phyloP scores from a whole-genome alignment of 2,329 filamentous ascomycete species.

The Raffaelea albimanens region DNA sequence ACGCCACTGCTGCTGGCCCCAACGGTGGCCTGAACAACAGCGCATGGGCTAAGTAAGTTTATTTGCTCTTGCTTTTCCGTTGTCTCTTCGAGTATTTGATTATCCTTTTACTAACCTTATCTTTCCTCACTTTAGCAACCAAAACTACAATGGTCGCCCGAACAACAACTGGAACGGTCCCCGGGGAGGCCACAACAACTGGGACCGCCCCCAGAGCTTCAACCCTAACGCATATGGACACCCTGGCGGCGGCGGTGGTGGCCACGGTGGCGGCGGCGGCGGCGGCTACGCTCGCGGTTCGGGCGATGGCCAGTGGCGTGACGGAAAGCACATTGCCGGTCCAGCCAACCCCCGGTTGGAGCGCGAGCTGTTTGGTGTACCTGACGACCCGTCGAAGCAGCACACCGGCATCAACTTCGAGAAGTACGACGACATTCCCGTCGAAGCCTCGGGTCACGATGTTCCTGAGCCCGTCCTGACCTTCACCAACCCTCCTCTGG shows the following conservation, averaged over 20 bases:
- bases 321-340: conserved; percentile 91
- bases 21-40: conserved; percentile 50
- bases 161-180: conserved; percentile 15
- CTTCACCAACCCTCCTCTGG: conserved; percentile 91
- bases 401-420: conserved; percentile 99
- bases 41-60: conserved; percentile 53
- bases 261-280: conserved; percentile 38
- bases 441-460: conserved; percentile 89
- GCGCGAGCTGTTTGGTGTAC: conserved; percentile 86
- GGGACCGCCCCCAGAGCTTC: conserved; percentile 32
- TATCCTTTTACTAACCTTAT: conserved; percentile 6
- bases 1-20: too few relatives aligned
- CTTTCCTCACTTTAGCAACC: conserved; percentile 28
- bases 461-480: conserved; percentile 84
- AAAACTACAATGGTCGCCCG: conserved; percentile 32
- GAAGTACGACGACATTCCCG: conserved; percentile 99
- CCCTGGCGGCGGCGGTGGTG: conserved; percentile 30
- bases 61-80: neutral
- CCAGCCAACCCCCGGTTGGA: conserved; percentile 81
- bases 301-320: conserved; percentile 91
- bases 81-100: conserved; percentile 8
- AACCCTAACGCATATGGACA: conserved; percentile 56
- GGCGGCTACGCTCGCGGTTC: conserved; percentile 62
- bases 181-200: conserved; percentile 11
- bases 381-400: conserved; percentile 89